Base-by-base conservation (phyloP, 2,329 filamentous ascomycete genomes). In the Hortaea werneckii region DNA sequence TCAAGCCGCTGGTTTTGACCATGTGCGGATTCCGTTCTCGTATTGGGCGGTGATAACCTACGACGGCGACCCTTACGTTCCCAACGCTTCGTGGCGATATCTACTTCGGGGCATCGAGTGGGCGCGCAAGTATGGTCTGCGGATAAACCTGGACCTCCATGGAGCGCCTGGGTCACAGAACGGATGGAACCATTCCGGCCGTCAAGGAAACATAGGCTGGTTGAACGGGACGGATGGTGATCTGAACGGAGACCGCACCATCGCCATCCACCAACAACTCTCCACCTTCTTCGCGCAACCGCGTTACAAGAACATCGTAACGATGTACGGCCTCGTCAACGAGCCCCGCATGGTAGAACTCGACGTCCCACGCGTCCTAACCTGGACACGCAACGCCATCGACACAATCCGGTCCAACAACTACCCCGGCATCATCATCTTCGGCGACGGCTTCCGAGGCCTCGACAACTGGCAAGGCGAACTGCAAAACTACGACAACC, bases 131-230 rank as follows among this genome's bases (percentile, higher is more conserved):
- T 85, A 95, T 63, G 92, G 92, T 0, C 72, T 98, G 4, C 83
- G 92, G 1, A 80, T 98, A 37, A 96, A 96, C 52, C 78, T 98
- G 4, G 92, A 98, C 64, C 70, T 95, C 4, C 92, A 98, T 67
- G 88, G 77, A n/a, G 73, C 92, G 0, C 90, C 90, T 0, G 92
- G 92, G 0, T 90, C 85, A 50, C 92, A 96, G 61, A 98, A 98
- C 59, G 92, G 92, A 1, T 96, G 90, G 90, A 95, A 95, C 58
- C 92, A 98, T 65, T 94, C 86, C 55, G 92, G 92, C 0, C 79
- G 81, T 7, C 82, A 85, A 62, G 90, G 92, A 1, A 50, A 67
- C 1, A 90, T 96, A 52, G 76, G 79, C 27, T 98, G 92, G 92
- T 70, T 96, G 35, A 92, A 92, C 57, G 92, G 92, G n/a, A 83